These are phyloP conservation scores for Debaryomycetaceae sp. DNA, from an alignment of 1,139 yeast genomes.

Conservation along the genomic window DNA sequence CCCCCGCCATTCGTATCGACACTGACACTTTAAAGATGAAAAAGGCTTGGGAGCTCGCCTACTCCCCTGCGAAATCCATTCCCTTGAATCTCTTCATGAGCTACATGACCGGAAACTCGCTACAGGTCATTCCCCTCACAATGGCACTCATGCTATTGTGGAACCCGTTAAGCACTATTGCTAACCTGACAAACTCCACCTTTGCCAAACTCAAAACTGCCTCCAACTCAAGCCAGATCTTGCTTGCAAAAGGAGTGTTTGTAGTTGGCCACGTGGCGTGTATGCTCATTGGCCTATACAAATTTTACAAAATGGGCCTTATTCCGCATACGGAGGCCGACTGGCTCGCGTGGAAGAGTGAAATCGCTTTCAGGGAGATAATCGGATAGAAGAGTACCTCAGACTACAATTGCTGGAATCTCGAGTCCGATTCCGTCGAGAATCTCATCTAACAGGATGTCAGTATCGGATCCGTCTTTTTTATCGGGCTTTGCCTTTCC, in stretches of 20 bases:
- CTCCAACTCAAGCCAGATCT: slow-evolving; percentile 30
- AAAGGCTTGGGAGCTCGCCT: slow-evolving; percentile 83
- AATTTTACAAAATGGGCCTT: slow-evolving; percentile 79
- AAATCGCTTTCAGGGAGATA: slow-evolving; percentile 24
- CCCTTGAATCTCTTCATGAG: slow-evolving; percentile 89
- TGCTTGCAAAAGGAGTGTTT: slow-evolving; percentile 24
- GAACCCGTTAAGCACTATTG: slow-evolving; percentile 66
- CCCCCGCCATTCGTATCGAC: slow-evolving; percentile 2
- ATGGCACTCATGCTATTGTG: slow-evolving; percentile 81
- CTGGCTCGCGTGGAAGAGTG: slow-evolving; percentile 79
- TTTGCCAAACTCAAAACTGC: slow-evolving; percentile 29
- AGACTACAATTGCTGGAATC: too few relatives aligned
- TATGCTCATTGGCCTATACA: slow-evolving; percentile 73
- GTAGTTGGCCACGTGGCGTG: slow-evolving; percentile 54
- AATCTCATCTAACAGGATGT: too few relatives aligned
- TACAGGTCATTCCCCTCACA: slow-evolving; percentile 84
- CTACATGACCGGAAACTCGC: slow-evolving; percentile 85
- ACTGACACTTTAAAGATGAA: slow-evolving; percentile 29
- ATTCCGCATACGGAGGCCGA: slow-evolving; percentile 82
- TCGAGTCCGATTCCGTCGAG: too few relatives aligned
- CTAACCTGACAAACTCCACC: slow-evolving; percentile 37
- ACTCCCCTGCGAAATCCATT: slow-evolving; percentile 71
- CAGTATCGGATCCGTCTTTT: too few relatives aligned
- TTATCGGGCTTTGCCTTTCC: too few relatives aligned
- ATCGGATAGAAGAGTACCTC: too few relatives aligned